phyloP scores from a whole-genome alignment of 805 yeast genomes.

The Candida awuae region DNA sequence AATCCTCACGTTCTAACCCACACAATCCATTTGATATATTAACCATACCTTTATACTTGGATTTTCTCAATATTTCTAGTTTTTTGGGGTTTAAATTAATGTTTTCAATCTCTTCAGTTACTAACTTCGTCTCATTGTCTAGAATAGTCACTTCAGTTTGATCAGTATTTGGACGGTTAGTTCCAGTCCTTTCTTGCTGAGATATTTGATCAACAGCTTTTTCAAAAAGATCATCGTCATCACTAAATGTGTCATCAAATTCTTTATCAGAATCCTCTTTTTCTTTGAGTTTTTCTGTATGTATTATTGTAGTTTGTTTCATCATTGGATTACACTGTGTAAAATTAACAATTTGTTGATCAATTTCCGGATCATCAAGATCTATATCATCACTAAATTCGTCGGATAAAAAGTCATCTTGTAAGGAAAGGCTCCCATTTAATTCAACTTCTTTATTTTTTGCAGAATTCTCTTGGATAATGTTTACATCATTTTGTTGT shows the following conservation, averaged over 20 bases:
- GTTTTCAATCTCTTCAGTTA: neutral
- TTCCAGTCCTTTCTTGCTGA: neutral
- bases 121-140: neutral
- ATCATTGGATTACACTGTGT: neutral
- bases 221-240: constrained; percentile 23
- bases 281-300: neutral
- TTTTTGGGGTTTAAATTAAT: constrained; percentile 17
- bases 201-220: constrained; percentile 5
- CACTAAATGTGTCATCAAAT: constrained; percentile 21
- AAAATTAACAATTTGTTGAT: constrained; percentile 7
- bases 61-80: constrained; percentile 12
- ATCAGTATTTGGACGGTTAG: constrained; percentile 6
- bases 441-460: too few species aligned
- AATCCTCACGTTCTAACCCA: too few species aligned
- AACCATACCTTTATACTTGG: constrained; percentile 5
- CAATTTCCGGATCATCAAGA: constrained; percentile 15
- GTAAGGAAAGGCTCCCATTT: too few species aligned
- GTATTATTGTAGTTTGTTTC: neutral
- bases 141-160: constrained; percentile 1
- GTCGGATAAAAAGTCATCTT: constrained; percentile 9
- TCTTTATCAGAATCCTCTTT: neutral
- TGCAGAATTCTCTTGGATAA: too few species aligned
- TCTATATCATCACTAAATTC: constrained; percentile 28
- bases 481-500: too few species aligned
- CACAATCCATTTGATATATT: neutral